Base-by-base conservation (phyloP, 768 basidiomycete genomes). In the Lentinus brumalis region DNA sequence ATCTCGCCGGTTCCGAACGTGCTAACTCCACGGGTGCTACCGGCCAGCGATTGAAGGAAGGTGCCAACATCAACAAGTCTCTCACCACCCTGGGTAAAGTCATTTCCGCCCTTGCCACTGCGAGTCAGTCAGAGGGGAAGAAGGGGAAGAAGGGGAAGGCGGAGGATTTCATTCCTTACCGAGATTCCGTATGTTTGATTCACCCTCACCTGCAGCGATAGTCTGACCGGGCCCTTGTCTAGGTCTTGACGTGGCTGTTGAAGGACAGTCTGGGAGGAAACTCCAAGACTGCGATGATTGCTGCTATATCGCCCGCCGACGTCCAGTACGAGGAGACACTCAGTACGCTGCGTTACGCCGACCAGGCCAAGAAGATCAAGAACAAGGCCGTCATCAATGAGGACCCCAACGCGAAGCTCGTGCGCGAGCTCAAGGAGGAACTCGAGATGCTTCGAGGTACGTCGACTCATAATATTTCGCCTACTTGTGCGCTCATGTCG, bases 291-390 rank as follows among this genome's bases (percentile, higher is more conserved):
- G 95, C 96, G 5, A 98, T 99, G 97, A 98, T 99, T 66, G 97
- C 97, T 53, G 97, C 97, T 41, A 98, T 99, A 63, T 88, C 94
- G 47, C 96, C 95, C n/a, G 96, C 95, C 49, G 95, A 98, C 77
- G 71, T 72, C 14, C 69, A 72, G 53, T 98, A 98, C 70, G 96
- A 98, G 66, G 96, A 98, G 75, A 98, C 96, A 15, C 79, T 98
- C 62, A 94, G 94, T 76, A 98, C 96, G 2, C 79, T 99, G 60
- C 91, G 97, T 5, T 98, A 99, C 76, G 97, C 97, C 67, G 95
- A 97, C 81, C 94, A 94, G 73, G 96, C 96, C 38, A 99, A 99
- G 89, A 96, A 96, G 88, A 99, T 99, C 78, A 98, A 96, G 87
- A 99, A 98, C 77, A 96, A 98, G 79, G 96, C 97, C 15, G 87